phyloP scores from a whole-genome alignment of 2,329 filamentous ascomycete species.

The Helotiales sp. region DNA sequence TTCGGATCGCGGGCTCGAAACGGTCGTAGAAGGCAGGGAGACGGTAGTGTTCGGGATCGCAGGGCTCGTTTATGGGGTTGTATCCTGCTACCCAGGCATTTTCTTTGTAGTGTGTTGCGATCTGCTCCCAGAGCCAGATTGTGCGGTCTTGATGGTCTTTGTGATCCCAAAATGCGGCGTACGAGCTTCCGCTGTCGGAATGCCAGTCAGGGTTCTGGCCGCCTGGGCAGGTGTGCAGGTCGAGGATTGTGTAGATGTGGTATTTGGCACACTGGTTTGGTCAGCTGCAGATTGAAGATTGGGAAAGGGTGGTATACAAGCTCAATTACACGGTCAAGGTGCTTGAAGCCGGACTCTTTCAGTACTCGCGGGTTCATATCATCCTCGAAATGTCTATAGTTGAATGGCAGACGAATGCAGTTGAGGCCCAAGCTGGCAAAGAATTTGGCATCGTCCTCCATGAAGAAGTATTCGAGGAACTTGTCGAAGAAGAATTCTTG shows the following conservation, averaged over 20 bases:
- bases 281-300: not conserved
- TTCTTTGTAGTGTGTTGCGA: slow-evolving; percentile 43
- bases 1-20: slow-evolving; percentile 41
- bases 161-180: slow-evolving; percentile 48
- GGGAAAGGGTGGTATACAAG: slow-evolving; percentile 28
- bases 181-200: slow-evolving; percentile 39
- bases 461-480: slow-evolving; percentile 52
- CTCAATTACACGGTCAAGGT: slow-evolving; percentile 49
- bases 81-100: slow-evolving; percentile 40
- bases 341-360: slow-evolving; percentile 49
- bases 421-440: slow-evolving; percentile 56
- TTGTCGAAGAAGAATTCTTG: slow-evolving; percentile 60
- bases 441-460: slow-evolving; percentile 56
- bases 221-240: slow-evolving; percentile 46
- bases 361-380: slow-evolving; percentile 50
- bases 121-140: slow-evolving; percentile 44
- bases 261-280: slow-evolving; percentile 37
- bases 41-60: slow-evolving; percentile 36
- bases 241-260: slow-evolving; percentile 46
- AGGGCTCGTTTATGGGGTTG: slow-evolving; percentile 37
- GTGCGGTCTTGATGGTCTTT: slow-evolving; percentile 47
- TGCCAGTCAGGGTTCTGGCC: slow-evolving; percentile 52
- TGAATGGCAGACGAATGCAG: slow-evolving; percentile 60
- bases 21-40: slow-evolving; percentile 43
- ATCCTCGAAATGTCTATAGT: slow-evolving; percentile 58